phyloP scores from a whole-genome alignment of 805 yeast genomes.

The Candida odintsovae region DNA sequence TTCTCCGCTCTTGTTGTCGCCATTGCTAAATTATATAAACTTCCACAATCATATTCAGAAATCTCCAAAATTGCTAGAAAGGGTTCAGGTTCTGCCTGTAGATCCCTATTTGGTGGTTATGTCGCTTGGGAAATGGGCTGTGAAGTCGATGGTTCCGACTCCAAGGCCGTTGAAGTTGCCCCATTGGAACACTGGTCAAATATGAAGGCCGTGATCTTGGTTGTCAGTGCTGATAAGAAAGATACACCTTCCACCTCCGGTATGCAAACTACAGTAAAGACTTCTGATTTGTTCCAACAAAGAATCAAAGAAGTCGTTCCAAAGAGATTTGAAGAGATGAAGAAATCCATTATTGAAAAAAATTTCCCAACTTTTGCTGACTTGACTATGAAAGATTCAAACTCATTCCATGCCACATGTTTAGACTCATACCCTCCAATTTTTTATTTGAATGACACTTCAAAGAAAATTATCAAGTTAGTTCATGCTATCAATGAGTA shows the following conservation, averaged over 20 bases:
- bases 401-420: slow-evolving; percentile 98
- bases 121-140: slow-evolving; percentile 99
- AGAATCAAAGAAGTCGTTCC: slow-evolving; percentile 86
- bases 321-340: slow-evolving; percentile 76
- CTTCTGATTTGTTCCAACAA: slow-evolving; percentile 79
- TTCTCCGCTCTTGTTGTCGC: slow-evolving; percentile 92
- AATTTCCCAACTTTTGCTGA: slow-evolving; percentile 81
- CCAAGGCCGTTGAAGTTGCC: slow-evolving; percentile 90
- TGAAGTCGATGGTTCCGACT: slow-evolving; percentile 73
- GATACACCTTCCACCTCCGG: slow-evolving; percentile 94
- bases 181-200: slow-evolving; percentile 84
- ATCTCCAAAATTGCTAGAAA: slow-evolving; percentile 92
- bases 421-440: slow-evolving; percentile 94
- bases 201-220: slow-evolving; percentile 87
- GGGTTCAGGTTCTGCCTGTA: slow-evolving; percentile 98
- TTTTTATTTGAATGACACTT: slow-evolving; percentile 87
- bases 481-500: slow-evolving; percentile 71
- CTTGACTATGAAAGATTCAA: slow-evolving; percentile 93
- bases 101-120: slow-evolving; percentile 94
- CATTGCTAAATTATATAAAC: slow-evolving; percentile 76
- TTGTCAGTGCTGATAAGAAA: slow-evolving; percentile 88
- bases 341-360: slow-evolving; percentile 60
- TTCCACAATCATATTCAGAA: slow-evolving; percentile 82
- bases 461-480: slow-evolving; percentile 72
- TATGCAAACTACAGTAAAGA: slow-evolving; percentile 90